Evolutionary conservation across 1,284 basidiomycete genomes (phyloP), one percentile per base, ranked within the genome.

Genomic region (Ceratobasidium sp.): DNA sequence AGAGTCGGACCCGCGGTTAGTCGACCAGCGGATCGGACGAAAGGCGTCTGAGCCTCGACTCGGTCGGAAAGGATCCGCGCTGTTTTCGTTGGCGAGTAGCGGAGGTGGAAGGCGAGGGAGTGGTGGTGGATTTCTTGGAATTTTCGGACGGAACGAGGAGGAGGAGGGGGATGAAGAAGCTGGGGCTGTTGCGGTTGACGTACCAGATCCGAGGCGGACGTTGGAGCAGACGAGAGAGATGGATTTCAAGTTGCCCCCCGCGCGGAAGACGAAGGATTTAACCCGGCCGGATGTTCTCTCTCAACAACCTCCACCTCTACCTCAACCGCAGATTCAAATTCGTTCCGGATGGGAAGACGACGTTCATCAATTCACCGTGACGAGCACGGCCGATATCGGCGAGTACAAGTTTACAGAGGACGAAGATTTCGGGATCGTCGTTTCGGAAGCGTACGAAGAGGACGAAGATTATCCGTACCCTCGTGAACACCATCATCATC

Each of bases 401-500:
- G 58, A 33, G 26, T 61, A 28, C 26, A 23, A 28, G 13, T 42
- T 77, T n/a, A 44, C 51, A 3, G 63, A 77, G 51, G 63, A 56
- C 18, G 64, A 77, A n/a, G 73, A 77, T 46, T 77, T 77, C 18
- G 73, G 73, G 63, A 77, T 77, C 39, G 51, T 77, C 39, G 49
- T 77, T 7, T 77, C 73, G 7, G 73, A 77, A 1, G 63, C 73
- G 7, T 58, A 55, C 28, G 39, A 67, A 42, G 73, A 67, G 40
- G 73, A 77, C 42, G 61, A 39, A 28, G 26, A 28, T 15, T 56
- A 71, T 39, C 69, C 23, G 18, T 68, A 55, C 55, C 69, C 55
- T 46, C 13, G 33, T 33, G 33, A 33, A 33, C 33, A 23, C 44
- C 20, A 20, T 49, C 26, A 51, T 33, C 28, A 28, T 28, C 49